Conservation (phyloP, 164 flowering plant species). For the Warburgia ugandensis region DNA sequence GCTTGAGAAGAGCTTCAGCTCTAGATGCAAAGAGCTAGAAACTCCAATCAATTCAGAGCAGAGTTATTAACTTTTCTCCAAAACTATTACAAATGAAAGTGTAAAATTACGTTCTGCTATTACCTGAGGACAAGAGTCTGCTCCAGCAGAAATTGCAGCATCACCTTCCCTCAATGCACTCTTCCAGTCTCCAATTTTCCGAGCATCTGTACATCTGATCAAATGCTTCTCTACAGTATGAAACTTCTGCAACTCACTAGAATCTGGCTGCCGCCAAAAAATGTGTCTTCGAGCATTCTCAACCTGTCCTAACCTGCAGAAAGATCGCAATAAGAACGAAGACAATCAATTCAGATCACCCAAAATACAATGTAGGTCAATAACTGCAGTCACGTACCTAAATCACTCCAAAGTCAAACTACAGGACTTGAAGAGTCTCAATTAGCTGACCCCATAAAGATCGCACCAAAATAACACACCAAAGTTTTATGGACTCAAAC, state of each 20-base stretch:
- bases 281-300: slow-evolving; percentile 67
- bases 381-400: no score
- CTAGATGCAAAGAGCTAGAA: slow-evolving; percentile 70
- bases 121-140: slow-evolving; percentile 81
- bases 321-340: background rate
- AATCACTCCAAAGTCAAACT: no score
- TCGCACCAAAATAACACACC: no score
- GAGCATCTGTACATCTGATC: slow-evolving; percentile 46
- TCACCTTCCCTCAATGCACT: slow-evolving; percentile 63
- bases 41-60: slow-evolving; percentile 15
- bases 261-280: slow-evolving; percentile 44
- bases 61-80: no score
- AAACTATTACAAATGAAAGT: no score
- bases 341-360: background rate
- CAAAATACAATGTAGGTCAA: no score
- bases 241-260: slow-evolving; percentile 48
- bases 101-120: no score
- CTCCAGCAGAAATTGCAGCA: slow-evolving; percentile 73
- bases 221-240: slow-evolving; percentile 60
- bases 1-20: slow-evolving; percentile 81
- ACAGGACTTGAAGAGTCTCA: no score
- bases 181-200: slow-evolving; percentile 77
- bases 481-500: no score
- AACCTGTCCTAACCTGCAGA: slow-evolving; percentile 65
- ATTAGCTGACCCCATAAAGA: no score